Percentiles rank a stretch among this genome's conserved stretches.
Conservation (phyloP, 371 early-diverging fungal species). For the Syncephalis plumigaleata region DNA sequence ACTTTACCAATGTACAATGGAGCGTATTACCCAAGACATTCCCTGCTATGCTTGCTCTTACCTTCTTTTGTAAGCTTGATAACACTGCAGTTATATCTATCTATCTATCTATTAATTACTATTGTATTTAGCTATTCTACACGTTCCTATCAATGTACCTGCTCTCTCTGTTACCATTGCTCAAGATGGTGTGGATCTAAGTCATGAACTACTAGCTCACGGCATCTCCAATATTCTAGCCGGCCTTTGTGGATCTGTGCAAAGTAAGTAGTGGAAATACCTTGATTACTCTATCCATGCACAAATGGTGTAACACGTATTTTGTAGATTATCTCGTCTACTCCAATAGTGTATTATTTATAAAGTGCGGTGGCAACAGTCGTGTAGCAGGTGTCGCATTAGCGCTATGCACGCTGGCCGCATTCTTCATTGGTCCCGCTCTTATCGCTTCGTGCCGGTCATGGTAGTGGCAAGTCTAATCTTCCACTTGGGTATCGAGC, state of each 20-base stretch:
- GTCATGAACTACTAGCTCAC: slow-evolving; percentile 84
- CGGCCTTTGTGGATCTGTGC: slow-evolving; percentile 59
- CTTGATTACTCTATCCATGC: slow-evolving; percentile 3
- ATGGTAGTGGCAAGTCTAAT: slow-evolving; percentile 86
- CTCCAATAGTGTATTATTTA: slow-evolving; percentile 78
- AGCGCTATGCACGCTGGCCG: slow-evolving; percentile 45
- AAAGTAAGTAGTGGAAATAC: slow-evolving; percentile 54
- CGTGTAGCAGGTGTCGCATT: slow-evolving; percentile 71
- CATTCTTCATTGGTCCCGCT: slow-evolving; percentile 68
- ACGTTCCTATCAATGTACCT: slow-evolving; percentile 89
- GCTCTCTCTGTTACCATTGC: slow-evolving; percentile 82
- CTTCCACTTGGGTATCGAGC: slow-evolving; percentile 86
- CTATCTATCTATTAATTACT: background rate
- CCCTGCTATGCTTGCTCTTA: slow-evolving; percentile 81
- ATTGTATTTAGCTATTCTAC: slow-evolving; percentile 40
- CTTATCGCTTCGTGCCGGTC: slow-evolving; percentile 78
- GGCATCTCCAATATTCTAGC: slow-evolving; percentile 76
- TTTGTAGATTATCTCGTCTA: slow-evolving; percentile 62
- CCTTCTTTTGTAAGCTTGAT: slow-evolving; percentile 65
- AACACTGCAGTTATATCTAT: background rate
- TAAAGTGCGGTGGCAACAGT: slow-evolving; percentile 79
- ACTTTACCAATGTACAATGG: slow-evolving; percentile 58
- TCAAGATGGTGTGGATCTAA: slow-evolving; percentile 67
- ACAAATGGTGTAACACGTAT: background rate
- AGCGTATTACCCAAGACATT: slow-evolving; percentile 46